Conservation (phyloP, 108 stramenopile genomes). For the Mediolabrus comicus region DNA sequence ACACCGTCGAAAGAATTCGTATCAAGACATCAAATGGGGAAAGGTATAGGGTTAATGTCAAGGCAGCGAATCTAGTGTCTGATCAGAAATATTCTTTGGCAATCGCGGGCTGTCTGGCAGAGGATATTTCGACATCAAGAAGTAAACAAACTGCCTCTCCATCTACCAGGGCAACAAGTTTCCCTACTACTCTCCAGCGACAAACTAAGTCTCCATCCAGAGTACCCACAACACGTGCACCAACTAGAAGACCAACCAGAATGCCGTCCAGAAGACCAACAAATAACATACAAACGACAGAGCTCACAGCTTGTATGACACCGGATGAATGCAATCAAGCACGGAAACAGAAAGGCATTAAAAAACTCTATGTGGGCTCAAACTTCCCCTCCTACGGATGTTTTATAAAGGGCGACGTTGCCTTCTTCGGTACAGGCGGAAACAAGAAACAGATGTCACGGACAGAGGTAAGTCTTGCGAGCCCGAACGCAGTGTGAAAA, state of each 20-base stretch:
- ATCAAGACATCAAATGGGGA: slow-evolving; percentile 15
- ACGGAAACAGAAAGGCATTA: not conserved
- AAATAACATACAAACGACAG: not conserved
- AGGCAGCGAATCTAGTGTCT: slow-evolving; percentile 25
- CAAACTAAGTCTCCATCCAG: not conserved
- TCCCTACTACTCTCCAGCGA: not conserved
- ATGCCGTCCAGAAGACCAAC: too few species aligned
- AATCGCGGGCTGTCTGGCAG: slow-evolving; percentile 27
- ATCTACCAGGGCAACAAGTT: not conserved
- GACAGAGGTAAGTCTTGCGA: too few species aligned
- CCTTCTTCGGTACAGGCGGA: not conserved
- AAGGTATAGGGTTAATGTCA: slow-evolving; percentile 17
- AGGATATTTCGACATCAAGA: not conserved
- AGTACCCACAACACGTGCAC: too few species aligned
- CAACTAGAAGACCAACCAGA: not conserved
- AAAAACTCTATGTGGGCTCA: not conserved
- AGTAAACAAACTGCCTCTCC: not conserved
- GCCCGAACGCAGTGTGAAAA: too few species aligned
- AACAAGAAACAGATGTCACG: not conserved
- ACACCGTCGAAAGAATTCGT: slow-evolving; percentile 47
- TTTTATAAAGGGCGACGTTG: not conserved
- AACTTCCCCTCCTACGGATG: not conserved
- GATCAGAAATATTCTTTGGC: slow-evolving; percentile 35
- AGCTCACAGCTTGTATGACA: not conserved
- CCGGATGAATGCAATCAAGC: not conserved